Conservation (phyloP, 176 grass and related monocot species). For the Avena eriantha region DNA sequence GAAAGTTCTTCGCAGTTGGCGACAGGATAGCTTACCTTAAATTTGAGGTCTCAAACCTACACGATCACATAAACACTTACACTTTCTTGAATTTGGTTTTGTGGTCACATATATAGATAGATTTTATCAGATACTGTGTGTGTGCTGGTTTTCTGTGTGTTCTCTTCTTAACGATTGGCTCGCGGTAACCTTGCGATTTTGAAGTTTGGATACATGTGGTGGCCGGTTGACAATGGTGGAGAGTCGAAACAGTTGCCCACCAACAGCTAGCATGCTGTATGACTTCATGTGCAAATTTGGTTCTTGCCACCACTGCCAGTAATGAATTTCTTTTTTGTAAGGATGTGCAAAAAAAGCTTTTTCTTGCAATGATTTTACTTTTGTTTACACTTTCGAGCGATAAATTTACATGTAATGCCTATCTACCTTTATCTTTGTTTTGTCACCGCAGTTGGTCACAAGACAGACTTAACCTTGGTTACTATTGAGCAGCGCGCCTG, state of each 20-base stretch:
- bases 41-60: constrained; percentile 5
- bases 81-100: constrained; percentile 25
- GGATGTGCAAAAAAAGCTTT: not conserved
- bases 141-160: not conserved
- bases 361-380: not conserved
- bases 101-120: not conserved
- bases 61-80: not conserved
- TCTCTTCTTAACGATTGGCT: not conserved
- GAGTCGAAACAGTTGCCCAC: constrained; percentile 1
- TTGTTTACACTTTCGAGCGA: not conserved
- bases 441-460: not conserved
- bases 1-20: not conserved
- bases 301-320: not conserved
- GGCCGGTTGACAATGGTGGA: not conserved
- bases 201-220: not conserved
- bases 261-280: not conserved
- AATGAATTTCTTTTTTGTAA: not conserved
- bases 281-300: not conserved
- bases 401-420: not conserved
- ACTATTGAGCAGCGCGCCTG: not conserved
- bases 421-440: constrained; percentile 14
- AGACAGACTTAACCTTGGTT: not conserved
- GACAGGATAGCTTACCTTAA: not conserved
- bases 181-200: not conserved
- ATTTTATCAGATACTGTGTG: constrained; percentile 15